Conservation (phyloP, 345 rosid species). For the Citrus sp. region DNA sequence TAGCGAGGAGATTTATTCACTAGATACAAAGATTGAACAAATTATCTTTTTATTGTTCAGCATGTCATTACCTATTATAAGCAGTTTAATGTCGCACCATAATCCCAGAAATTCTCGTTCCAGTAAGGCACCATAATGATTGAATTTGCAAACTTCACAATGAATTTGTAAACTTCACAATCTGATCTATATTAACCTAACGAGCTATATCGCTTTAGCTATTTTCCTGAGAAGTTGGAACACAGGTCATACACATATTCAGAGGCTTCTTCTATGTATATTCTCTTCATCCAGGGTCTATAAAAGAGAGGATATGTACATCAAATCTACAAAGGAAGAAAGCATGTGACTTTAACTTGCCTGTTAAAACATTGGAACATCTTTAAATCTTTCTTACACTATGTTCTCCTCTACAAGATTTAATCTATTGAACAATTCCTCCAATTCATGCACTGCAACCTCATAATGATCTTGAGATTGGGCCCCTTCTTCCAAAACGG, state of each 20-base stretch:
- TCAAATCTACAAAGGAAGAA: background rate
- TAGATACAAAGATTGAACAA: no score
- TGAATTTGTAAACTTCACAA: no score
- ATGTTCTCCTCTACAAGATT: conserved; percentile 31
- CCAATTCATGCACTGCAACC: conserved; percentile 40
- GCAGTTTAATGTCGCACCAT: no score
- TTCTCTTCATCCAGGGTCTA: background rate
- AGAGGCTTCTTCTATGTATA: background rate
- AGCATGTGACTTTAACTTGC: background rate
- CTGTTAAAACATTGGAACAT: background rate
- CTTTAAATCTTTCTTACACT: background rate
- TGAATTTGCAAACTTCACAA: no score
- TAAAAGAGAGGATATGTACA: background rate
- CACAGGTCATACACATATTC: background rate
- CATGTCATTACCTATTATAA: no score
- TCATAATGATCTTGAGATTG: conserved; percentile 32
- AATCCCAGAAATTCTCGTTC: no score
- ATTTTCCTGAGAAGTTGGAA: background rate
- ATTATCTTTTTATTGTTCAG: no score
- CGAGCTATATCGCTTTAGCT: background rate
- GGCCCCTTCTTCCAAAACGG: conserved; percentile 37
- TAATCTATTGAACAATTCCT: conserved; percentile 36
- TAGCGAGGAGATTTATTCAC: background rate
- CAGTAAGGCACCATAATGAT: no score
- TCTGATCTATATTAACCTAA: no score